Percentiles rank a stretch among this genome's conserved stretches.
These are phyloP conservation scores for Santalum album DNA, from an alignment of 164 flowering plant genomes.

Conservation along the genomic window DNA sequence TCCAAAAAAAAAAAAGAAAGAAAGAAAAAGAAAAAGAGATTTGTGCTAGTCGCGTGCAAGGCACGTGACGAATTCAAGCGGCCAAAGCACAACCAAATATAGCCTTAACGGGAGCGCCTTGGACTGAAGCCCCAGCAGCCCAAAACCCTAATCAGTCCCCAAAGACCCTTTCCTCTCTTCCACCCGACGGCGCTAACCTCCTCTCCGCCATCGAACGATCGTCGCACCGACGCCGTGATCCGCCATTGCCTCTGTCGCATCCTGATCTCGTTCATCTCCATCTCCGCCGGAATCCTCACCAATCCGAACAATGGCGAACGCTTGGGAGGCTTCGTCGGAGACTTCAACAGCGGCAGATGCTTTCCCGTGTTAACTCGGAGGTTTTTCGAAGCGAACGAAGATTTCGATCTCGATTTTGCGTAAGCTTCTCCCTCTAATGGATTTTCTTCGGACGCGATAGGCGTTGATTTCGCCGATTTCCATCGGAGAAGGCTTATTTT, in stretches of 20 bases:
- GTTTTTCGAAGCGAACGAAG: background rate
- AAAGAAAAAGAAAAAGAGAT: background rate
- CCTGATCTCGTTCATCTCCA: slow-evolving; percentile 1
- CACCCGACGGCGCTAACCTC: background rate
- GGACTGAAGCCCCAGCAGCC: background rate
- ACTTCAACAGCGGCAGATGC: too few species aligned
- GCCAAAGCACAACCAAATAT: background rate
- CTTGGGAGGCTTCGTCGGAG: background rate
- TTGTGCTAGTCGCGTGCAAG: background rate
- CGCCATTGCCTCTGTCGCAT: background rate
- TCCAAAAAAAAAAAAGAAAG: background rate
- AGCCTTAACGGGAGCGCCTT: background rate
- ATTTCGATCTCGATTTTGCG: background rate
- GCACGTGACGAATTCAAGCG: background rate
- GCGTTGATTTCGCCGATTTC: background rate
- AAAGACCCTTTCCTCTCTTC: background rate
- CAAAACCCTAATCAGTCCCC: background rate
- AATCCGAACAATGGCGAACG: background rate
- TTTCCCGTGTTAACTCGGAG: background rate
- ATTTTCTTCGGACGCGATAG: too few species aligned
- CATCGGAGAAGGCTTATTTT: background rate
- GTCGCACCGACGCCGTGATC: background rate
- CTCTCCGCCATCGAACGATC: background rate
- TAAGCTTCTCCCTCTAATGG: too few species aligned
- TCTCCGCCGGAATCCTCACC: background rate